Evolutionary conservation across 441 rosid species (phyloP), one percentile per base, ranked within the genome.

Genomic region (Flueggea neowawraea): DNA sequence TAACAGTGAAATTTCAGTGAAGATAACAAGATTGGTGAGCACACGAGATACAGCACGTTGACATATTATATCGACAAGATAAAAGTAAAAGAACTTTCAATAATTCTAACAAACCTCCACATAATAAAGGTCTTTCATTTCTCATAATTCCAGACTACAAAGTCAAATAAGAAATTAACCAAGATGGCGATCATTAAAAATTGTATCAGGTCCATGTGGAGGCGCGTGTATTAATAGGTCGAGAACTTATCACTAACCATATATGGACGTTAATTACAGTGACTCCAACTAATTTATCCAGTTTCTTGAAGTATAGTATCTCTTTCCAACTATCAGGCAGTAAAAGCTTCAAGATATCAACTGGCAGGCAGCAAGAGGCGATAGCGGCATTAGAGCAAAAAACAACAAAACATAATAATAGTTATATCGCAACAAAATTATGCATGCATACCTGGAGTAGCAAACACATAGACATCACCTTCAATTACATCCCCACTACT

Each of bases 211-310:
- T 22, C 28, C 28, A 22, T 22, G 28, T 22, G 28, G 28, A 22
- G 28, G 28, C 28, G 28, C 28, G 28, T 22, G 28, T 13, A 41
- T 43, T 31, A 52, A 68, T 43, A 63, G 22, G 22, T 66, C 58
- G 11, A 31, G 31, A 55, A 54, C 55, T 17, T 67, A 68, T 76
- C 57, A 84, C 97, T 80, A 60, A 93, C 97, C 98, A 88, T 80
- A 93, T 87, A 67, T 93, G 98, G 69, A 93, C 82, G 17, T 93
- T 93, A 65, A 93, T 93, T 55, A 90, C 97, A 12, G 98, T 96
- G 52, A 93, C 97, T 66, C 98, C 98, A 55, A 90, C 93, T 79
- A 93, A 78, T 81, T 88, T 93, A 66, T 90, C 97, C 82, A 93
- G 71, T 75, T 64, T 90, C 76, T 77, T 82, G 81, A 90, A 93